phyloP scores from a whole-genome alignment of 2,329 filamentous ascomycete species.

The Rhinocladiella similis region DNA sequence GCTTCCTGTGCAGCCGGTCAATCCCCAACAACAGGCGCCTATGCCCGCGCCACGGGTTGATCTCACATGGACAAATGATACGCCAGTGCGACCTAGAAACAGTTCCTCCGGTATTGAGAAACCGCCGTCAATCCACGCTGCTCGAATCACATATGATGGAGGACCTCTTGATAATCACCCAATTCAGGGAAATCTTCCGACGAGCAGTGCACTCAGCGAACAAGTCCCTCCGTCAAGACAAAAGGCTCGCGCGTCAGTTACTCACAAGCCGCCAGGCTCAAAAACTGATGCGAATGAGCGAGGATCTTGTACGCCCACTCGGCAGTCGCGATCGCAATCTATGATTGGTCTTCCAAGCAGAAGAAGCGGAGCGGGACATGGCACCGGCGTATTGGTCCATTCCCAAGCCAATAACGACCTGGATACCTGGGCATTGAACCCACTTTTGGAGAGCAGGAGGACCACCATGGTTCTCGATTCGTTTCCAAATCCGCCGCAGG shows the following conservation, averaged over 20 bases:
- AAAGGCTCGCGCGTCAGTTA: background rate
- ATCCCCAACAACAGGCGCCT: background rate
- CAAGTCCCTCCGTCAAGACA: background rate
- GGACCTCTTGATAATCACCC: too few relatives aligned
- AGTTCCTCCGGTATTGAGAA: conserved; percentile 12
- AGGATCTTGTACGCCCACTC: conserved; percentile 28
- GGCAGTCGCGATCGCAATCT: background rate
- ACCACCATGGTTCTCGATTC: conserved; percentile 36
- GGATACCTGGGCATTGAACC: conserved; percentile 36
- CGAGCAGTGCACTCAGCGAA: too few relatives aligned
- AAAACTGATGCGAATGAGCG: background rate
- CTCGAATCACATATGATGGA: too few relatives aligned
- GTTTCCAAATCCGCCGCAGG: conserved; percentile 20
- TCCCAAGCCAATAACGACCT: conserved; percentile 37
- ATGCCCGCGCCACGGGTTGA: conserved; percentile 10
- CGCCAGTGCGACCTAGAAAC: conserved; percentile 8
- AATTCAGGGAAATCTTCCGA: background rate
- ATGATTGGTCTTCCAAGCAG: conserved; percentile 37
- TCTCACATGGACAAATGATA: conserved; percentile 21
- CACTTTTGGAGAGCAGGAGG: conserved; percentile 38
- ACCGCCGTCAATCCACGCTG: conserved; percentile 10
- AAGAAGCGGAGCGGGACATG: conserved; percentile 44
- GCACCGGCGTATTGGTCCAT: conserved; percentile 41
- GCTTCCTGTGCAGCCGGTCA: background rate
- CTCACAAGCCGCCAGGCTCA: background rate